Evolutionary conservation across 192 early-diverging fungal species (phyloP).

Genomic region (Coemansia sp.): DNA sequence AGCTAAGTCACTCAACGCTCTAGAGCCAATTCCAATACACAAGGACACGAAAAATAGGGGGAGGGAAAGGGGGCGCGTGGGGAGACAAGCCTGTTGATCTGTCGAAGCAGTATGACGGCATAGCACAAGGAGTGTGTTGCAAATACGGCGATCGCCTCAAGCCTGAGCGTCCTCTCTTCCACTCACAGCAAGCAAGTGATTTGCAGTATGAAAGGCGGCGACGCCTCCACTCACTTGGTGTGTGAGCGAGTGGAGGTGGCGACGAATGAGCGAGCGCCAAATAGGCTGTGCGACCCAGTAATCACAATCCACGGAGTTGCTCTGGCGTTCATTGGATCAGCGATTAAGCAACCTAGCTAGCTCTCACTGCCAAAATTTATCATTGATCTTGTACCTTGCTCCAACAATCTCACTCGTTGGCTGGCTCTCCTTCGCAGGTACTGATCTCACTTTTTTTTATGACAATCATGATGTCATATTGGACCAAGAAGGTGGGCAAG

Average conservation of each 20-base stretch:
- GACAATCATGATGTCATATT: slow-evolving; percentile 5
- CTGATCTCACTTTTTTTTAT: background rate
- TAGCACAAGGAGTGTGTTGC: background rate
- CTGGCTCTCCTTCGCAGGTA: background rate
- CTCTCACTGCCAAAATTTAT: background rate
- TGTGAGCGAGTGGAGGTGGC: background rate
- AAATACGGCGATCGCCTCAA: background rate
- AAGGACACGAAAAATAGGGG: background rate
- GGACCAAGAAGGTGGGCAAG: background rate
- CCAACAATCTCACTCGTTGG: background rate
- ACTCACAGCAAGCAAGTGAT: background rate
- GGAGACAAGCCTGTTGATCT: background rate
- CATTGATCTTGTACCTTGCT: background rate
- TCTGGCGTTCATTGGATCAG: background rate
- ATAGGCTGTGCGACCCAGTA: background rate
- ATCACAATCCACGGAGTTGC: background rate
- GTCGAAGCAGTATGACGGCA: slow-evolving; percentile 9
- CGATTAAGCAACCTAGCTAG: too few relatives aligned
- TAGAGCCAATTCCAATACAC: background rate
- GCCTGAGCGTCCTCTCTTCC: background rate
- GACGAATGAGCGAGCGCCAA: background rate
- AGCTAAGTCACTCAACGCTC: background rate
- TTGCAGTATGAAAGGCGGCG: background rate
- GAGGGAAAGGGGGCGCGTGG: slow-evolving; percentile 2
- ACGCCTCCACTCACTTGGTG: background rate